A percentile compares a stretch with the other conserved stretches of the same genome.
Conservation (phyloP, 2,329 filamentous ascomycete species). For the Conoideocrella luteorostrata region DNA sequence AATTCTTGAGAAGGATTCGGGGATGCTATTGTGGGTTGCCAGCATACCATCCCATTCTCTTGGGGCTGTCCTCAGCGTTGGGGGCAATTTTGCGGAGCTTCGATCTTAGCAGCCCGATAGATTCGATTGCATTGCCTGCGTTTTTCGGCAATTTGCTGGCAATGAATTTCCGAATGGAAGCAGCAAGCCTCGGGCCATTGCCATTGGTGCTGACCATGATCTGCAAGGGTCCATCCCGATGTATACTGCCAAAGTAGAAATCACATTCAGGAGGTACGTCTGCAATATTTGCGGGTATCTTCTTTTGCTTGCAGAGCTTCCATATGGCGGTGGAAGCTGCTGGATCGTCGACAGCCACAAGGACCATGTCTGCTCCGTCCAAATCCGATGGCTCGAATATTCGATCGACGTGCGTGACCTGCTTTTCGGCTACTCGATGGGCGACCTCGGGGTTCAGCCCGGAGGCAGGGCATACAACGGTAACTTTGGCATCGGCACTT, state of each 20-base stretch:
- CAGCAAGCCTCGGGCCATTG: conserved; percentile 86
- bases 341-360: conserved; percentile 90
- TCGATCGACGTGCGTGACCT: conserved; percentile 76
- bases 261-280: conserved; percentile 96
- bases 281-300: conserved; percentile 88
- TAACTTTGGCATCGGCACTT: conserved; percentile 88
- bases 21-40: conserved; percentile 12
- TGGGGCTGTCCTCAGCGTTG: conserved; percentile 64
- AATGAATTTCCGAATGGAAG: conserved; percentile 77
- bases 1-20: too few relatives aligned
- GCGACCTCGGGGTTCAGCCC: conserved; percentile 87
- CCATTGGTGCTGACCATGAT: conserved; percentile 99
- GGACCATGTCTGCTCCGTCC: conserved; percentile 75
- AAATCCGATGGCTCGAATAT: conserved; percentile 83
- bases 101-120: conserved; percentile 71
- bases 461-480: conserved; percentile 70
- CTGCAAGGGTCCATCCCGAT: conserved; percentile 90
- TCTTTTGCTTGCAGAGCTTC: conserved; percentile 82
- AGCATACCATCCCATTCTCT: conserved; percentile 80
- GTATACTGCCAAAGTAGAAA: conserved; percentile 95
- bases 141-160: conserved; percentile 69
- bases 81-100: conserved; percentile 76
- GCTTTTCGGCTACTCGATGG: conserved; percentile 66
- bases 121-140: conserved; percentile 77
- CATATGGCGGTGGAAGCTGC: conserved; percentile 85